Evolutionary conservation across 2,329 filamentous ascomycete species (phyloP).

Genomic region (Fusarium neocosmosporiellum): DNA sequence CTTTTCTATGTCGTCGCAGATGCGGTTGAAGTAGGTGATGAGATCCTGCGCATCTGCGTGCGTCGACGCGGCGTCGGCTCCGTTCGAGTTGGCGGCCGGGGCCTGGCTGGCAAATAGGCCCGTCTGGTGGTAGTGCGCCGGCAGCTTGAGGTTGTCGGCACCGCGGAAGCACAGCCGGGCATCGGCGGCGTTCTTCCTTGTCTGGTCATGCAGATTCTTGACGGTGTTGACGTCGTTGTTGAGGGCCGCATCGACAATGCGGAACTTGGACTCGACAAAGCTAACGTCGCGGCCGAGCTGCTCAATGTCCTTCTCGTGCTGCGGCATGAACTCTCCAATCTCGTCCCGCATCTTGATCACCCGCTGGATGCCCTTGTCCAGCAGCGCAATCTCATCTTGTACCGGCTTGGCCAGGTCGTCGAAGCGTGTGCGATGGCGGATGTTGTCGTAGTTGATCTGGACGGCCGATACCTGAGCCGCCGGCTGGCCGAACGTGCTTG

Average conservation of each 20-base stretch:
- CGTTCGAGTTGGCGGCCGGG: constrained; percentile 43
- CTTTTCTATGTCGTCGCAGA: constrained; percentile 56
- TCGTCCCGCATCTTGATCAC: constrained; percentile 84
- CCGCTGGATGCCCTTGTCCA: constrained; percentile 83
- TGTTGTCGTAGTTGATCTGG: constrained; percentile 80
- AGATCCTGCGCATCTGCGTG: constrained; percentile 55
- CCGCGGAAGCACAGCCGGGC: constrained; percentile 78
- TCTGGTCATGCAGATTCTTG: constrained; percentile 68
- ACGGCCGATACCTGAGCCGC: constrained; percentile 74
- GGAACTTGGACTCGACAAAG: constrained; percentile 63
- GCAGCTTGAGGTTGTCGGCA: constrained; percentile 79
- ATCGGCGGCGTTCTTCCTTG: constrained; percentile 74
- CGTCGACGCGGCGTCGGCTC: constrained; percentile 49
- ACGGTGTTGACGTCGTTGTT: constrained; percentile 72
- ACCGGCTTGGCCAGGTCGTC: constrained; percentile 87
- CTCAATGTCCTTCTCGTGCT: constrained; percentile 61
- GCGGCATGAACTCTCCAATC: constrained; percentile 74
- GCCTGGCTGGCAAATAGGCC: constrained; percentile 55
- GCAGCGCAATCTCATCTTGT: constrained; percentile 79
- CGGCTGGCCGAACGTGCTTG: constrained; percentile 48
- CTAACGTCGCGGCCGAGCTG: constrained; percentile 60
- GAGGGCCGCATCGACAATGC: constrained; percentile 57
- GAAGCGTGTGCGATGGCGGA: constrained; percentile 90
- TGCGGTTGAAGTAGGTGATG: constrained; percentile 58
- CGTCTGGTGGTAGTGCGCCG: constrained; percentile 65